A percentile compares a stretch with the other conserved stretches of the same genome.
Conservation (phyloP, 2,329 filamentous ascomycete species). For the Botrytis medusae region DNA sequence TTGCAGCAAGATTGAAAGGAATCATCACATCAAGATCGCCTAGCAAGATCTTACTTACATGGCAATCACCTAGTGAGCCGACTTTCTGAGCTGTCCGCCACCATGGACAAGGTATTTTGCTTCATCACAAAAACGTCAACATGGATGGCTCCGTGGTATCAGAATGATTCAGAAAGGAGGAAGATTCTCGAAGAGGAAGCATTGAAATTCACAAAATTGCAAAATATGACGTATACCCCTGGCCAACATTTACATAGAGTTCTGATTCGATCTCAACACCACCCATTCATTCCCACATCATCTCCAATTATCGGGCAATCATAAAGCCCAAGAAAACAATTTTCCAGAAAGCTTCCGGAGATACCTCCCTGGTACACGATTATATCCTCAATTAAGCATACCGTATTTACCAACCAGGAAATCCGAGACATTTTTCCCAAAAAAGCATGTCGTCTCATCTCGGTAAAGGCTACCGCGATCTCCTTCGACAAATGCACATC, state of each 20-base stretch:
- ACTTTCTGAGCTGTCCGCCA: neutral
- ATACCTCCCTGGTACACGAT: too few relatives aligned
- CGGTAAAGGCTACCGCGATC: slow-evolving; percentile 11
- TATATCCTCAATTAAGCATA: neutral
- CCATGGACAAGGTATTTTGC: neutral
- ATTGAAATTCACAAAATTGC: neutral
- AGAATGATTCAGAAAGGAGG: neutral
- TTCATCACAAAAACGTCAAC: neutral
- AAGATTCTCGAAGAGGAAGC: neutral
- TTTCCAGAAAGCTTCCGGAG: neutral
- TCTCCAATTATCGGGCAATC: neutral
- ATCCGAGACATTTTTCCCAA: slow-evolving; percentile 10
- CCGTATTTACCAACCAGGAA: neutral
- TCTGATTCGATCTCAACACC: neutral
- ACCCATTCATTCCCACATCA: neutral
- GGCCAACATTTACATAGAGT: neutral
- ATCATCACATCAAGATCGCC: neutral
- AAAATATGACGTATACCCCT: slow-evolving; percentile 11
- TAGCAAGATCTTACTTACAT: neutral
- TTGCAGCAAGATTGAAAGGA: neutral
- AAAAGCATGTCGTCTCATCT: slow-evolving; percentile 7
- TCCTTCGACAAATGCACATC: slow-evolving; percentile 10
- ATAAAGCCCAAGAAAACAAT: neutral
- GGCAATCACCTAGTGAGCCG: neutral
- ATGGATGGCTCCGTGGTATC: neutral